phyloP scores from a whole-genome alignment of 495 filamentous ascomycete genomes.

The Poronia punctata region DNA sequence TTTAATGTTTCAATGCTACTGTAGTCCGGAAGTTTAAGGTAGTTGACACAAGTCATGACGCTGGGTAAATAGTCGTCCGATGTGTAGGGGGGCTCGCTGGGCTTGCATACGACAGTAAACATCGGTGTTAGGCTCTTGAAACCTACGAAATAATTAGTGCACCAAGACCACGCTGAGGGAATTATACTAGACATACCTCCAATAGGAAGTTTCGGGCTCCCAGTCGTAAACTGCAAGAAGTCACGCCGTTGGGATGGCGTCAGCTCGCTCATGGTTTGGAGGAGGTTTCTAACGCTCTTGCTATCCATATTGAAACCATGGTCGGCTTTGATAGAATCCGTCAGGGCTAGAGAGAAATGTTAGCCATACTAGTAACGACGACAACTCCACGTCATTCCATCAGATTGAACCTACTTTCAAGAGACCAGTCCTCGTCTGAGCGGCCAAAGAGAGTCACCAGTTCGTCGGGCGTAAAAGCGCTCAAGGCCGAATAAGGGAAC shows the following conservation, averaged over 20 bases:
- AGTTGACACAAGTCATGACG: constrained; percentile 99
- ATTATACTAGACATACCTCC: constrained; percentile 59
- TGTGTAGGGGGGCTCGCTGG: constrained; percentile 86
- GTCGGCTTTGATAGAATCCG: constrained; percentile 99
- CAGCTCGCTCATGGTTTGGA: constrained; percentile 93
- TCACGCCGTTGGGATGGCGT: constrained; percentile 69
- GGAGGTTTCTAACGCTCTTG: constrained; percentile 86
- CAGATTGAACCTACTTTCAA: constrained; percentile 68
- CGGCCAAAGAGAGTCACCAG: constrained; percentile 94
- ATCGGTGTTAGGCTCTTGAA: constrained; percentile 96
- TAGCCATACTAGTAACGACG: constrained; percentile 2
- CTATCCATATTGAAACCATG: constrained; percentile 99
- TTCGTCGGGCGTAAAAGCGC: constrained; percentile 93
- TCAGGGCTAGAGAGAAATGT: constrained; percentile 57
- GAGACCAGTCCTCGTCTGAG: constrained; percentile 93
- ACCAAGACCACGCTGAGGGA: constrained; percentile 1
- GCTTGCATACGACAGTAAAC: constrained; percentile 98
- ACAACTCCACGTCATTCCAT: background rate
- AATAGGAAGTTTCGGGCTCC: constrained; percentile 97
- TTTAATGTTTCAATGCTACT: constrained; percentile 69
- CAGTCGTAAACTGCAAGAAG: constrained; percentile 97
- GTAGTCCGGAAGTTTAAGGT: constrained; percentile 97
- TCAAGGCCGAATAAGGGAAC: constrained; percentile 87
- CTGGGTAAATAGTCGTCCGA: constrained; percentile 97
- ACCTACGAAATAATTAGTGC: constrained; percentile 45